Base-by-base conservation (phyloP, 2,329 filamentous ascomycete species). In the Kalmusia sp. region DNA sequence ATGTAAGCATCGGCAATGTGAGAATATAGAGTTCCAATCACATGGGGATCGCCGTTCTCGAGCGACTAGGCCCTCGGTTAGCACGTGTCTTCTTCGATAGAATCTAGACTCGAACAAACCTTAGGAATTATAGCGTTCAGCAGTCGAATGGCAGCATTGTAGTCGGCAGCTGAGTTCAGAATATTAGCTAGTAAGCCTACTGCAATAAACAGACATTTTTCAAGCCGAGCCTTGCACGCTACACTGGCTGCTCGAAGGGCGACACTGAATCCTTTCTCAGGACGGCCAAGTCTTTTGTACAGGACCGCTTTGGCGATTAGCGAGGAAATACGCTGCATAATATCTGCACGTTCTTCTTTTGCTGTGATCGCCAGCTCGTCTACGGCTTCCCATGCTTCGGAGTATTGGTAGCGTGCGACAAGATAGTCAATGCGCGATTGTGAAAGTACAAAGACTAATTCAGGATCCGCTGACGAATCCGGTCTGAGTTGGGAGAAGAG, bases 1-100 rank as follows among this genome's bases (percentile, higher is more conserved):
- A 96, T 89, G 62, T 88, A 85, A 0, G 90, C 88, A 69, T 96
- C 92, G 0, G 85, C 90, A 3, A 96, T 82, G 19, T 85, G 74
- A 1, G 84, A 83, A 71, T 93, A 93, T 15, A 92, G 80, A 19
- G 79, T 81, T 0, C 87, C 92, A 0, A 82, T 81, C 12, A 91
- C 78, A 40, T 79, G 79, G 1, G 81, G 78, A 40, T 89, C 84
- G 46, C 87, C 85, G 45, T 85, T 85, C 72, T 96, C 91, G 1
- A 96, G 79, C 5, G 76, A 73, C 72, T 77, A 54, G 17, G 25
- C 28, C 6, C 7, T 38, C 15, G 11, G 12, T 47, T 17, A 46
- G 43, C 14, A 34, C 30, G 8, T 8, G 24, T 15, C 7, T 11
- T 27, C 8, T 14, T 8, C 8, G 8, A 28, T 35, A n/a, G 17